A percentile compares a stretch with the other conserved stretches of the same genome.
Evolutionary conservation across 768 basidiomycete genomes (phyloP).

Genomic region (Dictyophora rubrovolvata): DNA sequence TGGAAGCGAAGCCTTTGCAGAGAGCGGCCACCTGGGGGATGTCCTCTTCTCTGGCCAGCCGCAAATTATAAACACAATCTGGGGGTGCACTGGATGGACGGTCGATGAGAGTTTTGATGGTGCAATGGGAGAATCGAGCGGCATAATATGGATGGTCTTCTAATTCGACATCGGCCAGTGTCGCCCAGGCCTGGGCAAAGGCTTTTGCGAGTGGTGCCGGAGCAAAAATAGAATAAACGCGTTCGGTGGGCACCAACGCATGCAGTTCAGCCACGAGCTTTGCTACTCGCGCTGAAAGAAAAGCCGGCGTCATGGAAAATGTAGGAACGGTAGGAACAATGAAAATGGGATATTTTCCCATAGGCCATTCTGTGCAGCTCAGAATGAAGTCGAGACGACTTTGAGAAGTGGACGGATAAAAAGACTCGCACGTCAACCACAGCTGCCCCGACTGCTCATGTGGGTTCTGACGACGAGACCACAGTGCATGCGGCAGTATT

Average conservation of each 20-base stretch:
- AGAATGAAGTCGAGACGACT: conserved; percentile 42
- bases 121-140: conserved; percentile 49
- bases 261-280: conserved; percentile 33
- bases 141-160: conserved; percentile 46
- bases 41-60: conserved; percentile 34
- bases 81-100: neutral
- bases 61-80: conserved; percentile 24
- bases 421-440: conserved; percentile 34
- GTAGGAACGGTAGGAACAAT: conserved; percentile 32
- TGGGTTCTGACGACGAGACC: conserved; percentile 21
- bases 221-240: conserved; percentile 58
- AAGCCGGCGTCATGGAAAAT: conserved; percentile 25
- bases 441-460: conserved; percentile 14
- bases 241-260: conserved; percentile 22
- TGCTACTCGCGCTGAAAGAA: conserved; percentile 31
- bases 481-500: conserved; percentile 41
- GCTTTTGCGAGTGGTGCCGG: conserved; percentile 32
- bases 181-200: conserved; percentile 43
- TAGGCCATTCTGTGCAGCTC: conserved; percentile 43
- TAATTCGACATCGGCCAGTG: conserved; percentile 30
- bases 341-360: conserved; percentile 61
- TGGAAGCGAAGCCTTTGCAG: conserved; percentile 46
- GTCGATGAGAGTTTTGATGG: conserved; percentile 28
- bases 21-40: conserved; percentile 33
- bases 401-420: neutral